Conservation (phyloP, 1,284 basidiomycete genomes). For the Hemileccinum hortonii region DNA sequence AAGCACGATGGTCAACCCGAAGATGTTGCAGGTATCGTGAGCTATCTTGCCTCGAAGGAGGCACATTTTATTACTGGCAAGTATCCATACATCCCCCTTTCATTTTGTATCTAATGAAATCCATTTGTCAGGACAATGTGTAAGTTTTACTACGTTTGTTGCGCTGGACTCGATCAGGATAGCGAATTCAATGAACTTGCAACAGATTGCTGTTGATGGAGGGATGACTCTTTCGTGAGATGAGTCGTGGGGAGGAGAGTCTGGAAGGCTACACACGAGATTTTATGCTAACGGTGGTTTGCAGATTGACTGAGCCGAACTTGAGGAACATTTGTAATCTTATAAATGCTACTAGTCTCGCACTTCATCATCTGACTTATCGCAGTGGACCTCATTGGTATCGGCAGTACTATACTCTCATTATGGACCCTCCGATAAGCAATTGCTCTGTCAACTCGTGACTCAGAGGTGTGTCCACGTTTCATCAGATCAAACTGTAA, state of each 20-base stretch:
- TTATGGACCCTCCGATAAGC: no score
- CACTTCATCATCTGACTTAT: not conserved
- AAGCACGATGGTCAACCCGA: constrained; percentile 18
- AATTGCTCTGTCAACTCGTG: no score
- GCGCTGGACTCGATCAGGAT: not conserved
- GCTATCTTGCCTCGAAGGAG: constrained; percentile 27
- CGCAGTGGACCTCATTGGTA: no score
- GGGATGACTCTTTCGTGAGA: constrained; percentile 17
- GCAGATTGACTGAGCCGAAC: no score
- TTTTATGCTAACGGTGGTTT: no score
- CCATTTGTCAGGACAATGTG: constrained; percentile 21
- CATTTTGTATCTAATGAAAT: not conserved
- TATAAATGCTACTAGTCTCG: not conserved
- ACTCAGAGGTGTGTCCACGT: no score
- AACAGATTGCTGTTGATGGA: constrained; percentile 21
- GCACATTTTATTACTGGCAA: constrained; percentile 27
- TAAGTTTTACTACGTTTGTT: constrained; percentile 6
- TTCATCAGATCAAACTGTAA: no score
- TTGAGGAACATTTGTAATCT: not conserved
- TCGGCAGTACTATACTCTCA: no score
- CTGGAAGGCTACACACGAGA: no score
- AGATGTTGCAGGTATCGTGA: constrained; percentile 27
- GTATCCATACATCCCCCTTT: not conserved
- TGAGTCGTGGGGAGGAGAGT: not conserved
- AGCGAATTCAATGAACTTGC: not conserved